Evolutionary conservation across 2,329 filamentous ascomycete genomes (phyloP), one percentile per base, ranked within the genome.

Genomic region (Diaporthe aspalathi): DNA sequence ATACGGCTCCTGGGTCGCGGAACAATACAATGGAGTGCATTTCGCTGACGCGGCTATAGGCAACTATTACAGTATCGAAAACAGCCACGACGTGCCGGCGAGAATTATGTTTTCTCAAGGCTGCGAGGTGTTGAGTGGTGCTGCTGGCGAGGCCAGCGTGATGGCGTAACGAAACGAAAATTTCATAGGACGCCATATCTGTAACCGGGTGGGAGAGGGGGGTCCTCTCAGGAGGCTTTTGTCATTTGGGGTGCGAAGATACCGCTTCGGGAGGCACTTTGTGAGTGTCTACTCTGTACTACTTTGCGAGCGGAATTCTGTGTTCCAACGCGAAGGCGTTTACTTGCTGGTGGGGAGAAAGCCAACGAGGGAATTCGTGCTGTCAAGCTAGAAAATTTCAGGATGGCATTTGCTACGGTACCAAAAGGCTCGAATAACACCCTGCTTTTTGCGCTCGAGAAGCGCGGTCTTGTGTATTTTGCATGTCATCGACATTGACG

Each of bases 71-170:
- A 93, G 92, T 78, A 97, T 99, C 77, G 87, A 87, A 69, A 99
- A 98, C 80, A 90, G 94, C 70, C 90, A 91, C 77, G 87, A 92
- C 74, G 85, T 86, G 73, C 88, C 90, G 5, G 93, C 94, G 5
- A 90, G 93, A 49, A 87, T 98, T 62, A 98, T 98, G 84, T 99
- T 98, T 81, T 91, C 94, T 1, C 96, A 99, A 80, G 95, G 92
- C 8, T 95, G 92, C 81, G 93, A 90, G 77, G 77, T 86, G 14
- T 40, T 75, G 2, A 79, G 81, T 12, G 74, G 76, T 11, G 68
- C 74, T 45, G 74, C 71, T 12, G 76, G 74, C n/a, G 76, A 78
- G 47, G 74, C 74, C 45, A 72, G 67, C 7, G 73, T 76, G 16
- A 35, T 73, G 32, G 70, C 24, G 6, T 70, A 17, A 35, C 29